These are phyloP conservation scores for Yamadazyma atlantica DNA, from an alignment of 1,139 yeast species.

Conservation along the genomic window DNA sequence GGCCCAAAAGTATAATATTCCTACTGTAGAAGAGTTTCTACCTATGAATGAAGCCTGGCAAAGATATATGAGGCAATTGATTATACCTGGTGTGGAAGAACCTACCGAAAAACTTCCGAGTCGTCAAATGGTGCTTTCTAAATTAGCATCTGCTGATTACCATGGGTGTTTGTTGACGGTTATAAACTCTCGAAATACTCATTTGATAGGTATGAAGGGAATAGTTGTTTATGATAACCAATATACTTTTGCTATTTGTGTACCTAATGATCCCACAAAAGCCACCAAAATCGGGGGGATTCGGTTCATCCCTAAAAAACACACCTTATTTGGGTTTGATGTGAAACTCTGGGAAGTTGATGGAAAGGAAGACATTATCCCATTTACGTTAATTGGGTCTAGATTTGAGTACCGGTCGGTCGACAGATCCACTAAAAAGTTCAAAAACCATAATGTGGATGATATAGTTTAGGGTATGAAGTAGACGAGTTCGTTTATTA, in stretches of 20 bases:
- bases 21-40: conserved; percentile 53
- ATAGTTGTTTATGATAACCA: conserved; percentile 88
- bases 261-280: conserved; percentile 38
- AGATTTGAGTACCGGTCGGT: conserved; percentile 73
- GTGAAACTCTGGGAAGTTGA: conserved; percentile 30
- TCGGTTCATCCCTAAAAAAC: conserved; percentile 58
- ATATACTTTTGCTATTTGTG: conserved; percentile 66
- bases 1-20: conserved; percentile 38
- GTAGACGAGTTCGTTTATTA: too few relatives aligned
- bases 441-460: conserved; percentile 73
- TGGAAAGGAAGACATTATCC: conserved; percentile 34
- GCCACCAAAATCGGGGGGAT: conserved; percentile 50
- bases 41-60: conserved; percentile 63
- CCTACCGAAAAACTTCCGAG: conserved; percentile 20
- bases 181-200: conserved; percentile 53
- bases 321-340: conserved; percentile 57
- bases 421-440: conserved; percentile 84
- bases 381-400: conserved; percentile 76
- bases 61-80: conserved; percentile 54
- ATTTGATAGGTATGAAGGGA: conserved; percentile 66
- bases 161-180: conserved; percentile 75
- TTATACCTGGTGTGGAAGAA: conserved; percentile 30
- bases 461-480: conserved; percentile 40
- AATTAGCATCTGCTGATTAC: conserved; percentile 77
- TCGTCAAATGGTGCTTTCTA: conserved; percentile 43